These are phyloP conservation scores for Lipomyces lipofer DNA, from an alignment of 805 yeast genomes.

Conservation along the genomic window DNA sequence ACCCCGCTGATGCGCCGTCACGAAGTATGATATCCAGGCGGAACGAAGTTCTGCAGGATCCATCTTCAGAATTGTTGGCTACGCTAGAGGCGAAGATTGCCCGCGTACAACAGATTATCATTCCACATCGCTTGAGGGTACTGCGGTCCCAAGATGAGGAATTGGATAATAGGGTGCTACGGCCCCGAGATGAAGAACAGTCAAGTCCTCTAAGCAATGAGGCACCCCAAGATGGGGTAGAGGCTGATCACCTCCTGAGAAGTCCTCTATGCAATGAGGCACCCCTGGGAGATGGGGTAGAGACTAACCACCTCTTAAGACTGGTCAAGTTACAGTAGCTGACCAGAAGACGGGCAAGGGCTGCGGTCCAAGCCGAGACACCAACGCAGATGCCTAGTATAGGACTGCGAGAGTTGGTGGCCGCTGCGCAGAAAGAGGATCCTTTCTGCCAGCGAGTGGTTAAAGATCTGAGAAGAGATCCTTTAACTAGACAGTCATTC, in stretches of 20 bases:
- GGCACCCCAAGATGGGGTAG: not conserved
- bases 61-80: not conserved
- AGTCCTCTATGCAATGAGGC: too few species aligned
- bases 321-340: not conserved
- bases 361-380: not conserved
- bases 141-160: constrained; percentile 1
- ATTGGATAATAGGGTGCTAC: not conserved
- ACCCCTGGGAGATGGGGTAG: not conserved
- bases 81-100: not conserved
- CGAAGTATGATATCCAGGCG: not conserved
- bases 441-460: not conserved
- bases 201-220: not conserved
- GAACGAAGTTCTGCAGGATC: not conserved
- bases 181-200: not conserved
- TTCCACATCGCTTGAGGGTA: not conserved
- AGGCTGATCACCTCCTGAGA: not conserved
- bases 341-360: not conserved
- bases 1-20: constrained; percentile 29
- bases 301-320: not conserved
- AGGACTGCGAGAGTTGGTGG: constrained; percentile 1
- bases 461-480: not conserved
- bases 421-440: not conserved
- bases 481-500: not conserved
- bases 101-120: not conserved
- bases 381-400: not conserved